phyloP scores from a whole-genome alignment of 2,329 filamentous ascomycete species.

The Stagonosporopsis cucurbitacearum region DNA sequence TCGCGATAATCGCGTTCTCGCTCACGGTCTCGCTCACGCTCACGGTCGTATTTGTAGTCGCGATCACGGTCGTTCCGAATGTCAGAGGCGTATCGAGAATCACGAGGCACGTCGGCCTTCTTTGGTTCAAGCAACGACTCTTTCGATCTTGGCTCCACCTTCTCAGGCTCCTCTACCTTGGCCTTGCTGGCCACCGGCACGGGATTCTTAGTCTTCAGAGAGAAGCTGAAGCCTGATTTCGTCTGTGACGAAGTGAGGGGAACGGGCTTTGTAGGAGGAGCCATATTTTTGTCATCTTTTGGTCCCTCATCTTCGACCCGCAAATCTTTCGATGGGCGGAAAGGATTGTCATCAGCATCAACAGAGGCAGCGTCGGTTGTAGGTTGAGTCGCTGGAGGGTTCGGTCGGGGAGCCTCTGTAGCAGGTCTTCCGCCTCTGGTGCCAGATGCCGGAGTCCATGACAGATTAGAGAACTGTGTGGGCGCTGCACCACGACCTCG shows the following conservation, averaged over 20 bases:
- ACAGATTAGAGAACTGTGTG: constrained; percentile 68
- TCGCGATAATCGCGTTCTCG: constrained; percentile 51
- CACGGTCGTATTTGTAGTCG: constrained; percentile 31
- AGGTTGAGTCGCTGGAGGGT: constrained; percentile 23
- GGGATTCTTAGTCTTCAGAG: constrained; percentile 77
- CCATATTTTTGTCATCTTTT: constrained; percentile 59
- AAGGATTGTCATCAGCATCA: constrained; percentile 66
- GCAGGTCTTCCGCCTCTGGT: constrained; percentile 59
- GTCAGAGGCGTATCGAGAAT: constrained; percentile 33
- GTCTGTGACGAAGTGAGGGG: constrained; percentile 61
- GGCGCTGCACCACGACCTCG: constrained; percentile 61
- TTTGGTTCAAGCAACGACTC: constrained; percentile 52
- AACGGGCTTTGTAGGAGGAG: constrained; percentile 58
- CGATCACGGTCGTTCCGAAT: constrained; percentile 34
- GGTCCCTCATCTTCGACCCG: constrained; percentile 68
- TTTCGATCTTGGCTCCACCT: constrained; percentile 41
- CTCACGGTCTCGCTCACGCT: constrained; percentile 52
- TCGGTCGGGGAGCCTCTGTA: constrained; percentile 46
- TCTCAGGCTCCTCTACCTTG: constrained; percentile 51
- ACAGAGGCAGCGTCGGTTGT: constrained; percentile 42
- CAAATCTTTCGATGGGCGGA: constrained; percentile 68
- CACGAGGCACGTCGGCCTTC: constrained; percentile 46
- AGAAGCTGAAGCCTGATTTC: constrained; percentile 77
- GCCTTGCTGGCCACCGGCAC: constrained; percentile 61
- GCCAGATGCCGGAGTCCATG: constrained; percentile 70